phyloP scores from a whole-genome alignment of 441 rosid genomes.

The Pelargonium myrrhifolium region DNA sequence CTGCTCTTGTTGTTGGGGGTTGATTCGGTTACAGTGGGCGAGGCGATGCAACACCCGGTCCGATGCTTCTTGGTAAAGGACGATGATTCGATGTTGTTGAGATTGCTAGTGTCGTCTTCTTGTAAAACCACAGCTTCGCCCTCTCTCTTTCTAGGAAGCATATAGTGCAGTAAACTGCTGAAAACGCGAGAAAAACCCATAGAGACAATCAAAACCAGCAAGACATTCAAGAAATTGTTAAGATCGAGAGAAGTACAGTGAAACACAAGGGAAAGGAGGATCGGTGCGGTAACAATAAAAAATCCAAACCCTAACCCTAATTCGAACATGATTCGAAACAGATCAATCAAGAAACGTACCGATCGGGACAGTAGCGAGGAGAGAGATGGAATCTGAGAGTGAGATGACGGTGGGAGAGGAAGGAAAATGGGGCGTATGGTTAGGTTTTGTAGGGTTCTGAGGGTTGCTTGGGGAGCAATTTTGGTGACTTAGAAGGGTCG shows the following conservation, averaged over 20 bases:
- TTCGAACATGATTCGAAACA: slow-evolving; percentile 20
- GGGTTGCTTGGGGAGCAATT: slow-evolving; percentile 3
- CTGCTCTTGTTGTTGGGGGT: slow-evolving; percentile 13
- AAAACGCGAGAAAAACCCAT: slow-evolving; percentile 33
- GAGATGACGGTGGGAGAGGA: background rate
- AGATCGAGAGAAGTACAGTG: background rate
- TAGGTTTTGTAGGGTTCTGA: background rate
- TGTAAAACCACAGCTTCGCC: slow-evolving; percentile 39
- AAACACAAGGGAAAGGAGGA: slow-evolving; percentile 9
- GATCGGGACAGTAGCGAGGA: slow-evolving; percentile 29
- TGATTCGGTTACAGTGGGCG: slow-evolving; percentile 24
- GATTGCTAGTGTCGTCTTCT: slow-evolving; percentile 14
- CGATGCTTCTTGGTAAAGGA: slow-evolving; percentile 45
- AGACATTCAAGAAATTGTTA: background rate
- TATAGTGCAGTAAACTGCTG: slow-evolving; percentile 49
- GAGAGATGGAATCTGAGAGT: slow-evolving; percentile 23
- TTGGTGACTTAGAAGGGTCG: background rate
- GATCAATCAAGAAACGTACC: slow-evolving; percentile 32
- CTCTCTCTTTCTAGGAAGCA: slow-evolving; percentile 61
- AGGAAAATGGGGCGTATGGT: background rate
- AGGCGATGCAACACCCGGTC: slow-evolving; percentile 19
- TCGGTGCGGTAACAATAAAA: slow-evolving; percentile 20
- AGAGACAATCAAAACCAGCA: slow-evolving; percentile 13
- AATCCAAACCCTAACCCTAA: slow-evolving; percentile 23
- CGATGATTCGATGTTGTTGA: slow-evolving; percentile 23